A percentile compares a stretch with the other conserved stretches of the same genome.
phyloP scores from a whole-genome alignment of 2,329 filamentous ascomycete species.

The Metarhizium rileyi region DNA sequence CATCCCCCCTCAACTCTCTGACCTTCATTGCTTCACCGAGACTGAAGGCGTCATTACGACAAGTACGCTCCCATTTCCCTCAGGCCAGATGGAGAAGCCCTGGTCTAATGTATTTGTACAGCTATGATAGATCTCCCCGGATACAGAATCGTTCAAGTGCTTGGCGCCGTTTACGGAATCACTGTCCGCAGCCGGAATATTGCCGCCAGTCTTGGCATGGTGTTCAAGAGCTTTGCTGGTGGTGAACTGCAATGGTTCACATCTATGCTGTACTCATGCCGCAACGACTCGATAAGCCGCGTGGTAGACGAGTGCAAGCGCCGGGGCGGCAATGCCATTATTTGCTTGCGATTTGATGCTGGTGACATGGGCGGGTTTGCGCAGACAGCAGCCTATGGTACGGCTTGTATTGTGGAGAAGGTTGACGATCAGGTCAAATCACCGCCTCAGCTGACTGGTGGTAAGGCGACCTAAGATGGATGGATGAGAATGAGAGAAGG shows the following conservation, averaged over 20 bases:
- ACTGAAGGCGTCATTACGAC: constrained; percentile 52
- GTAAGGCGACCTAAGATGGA: not conserved
- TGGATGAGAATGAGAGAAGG: too few relatives aligned
- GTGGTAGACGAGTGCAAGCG: constrained; percentile 46
- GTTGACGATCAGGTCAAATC: constrained; percentile 27
- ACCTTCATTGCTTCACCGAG: constrained; percentile 50
- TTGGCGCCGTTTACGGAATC: constrained; percentile 49
- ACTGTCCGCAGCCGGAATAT: constrained; percentile 50
- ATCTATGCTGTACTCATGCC: constrained; percentile 46
- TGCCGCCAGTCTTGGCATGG: constrained; percentile 45
- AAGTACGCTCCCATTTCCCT: constrained; percentile 20
- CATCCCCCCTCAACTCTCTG: constrained; percentile 31
- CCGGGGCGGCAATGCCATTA: constrained; percentile 50
- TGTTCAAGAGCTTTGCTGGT: constrained; percentile 45
- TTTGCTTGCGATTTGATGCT: constrained; percentile 49
- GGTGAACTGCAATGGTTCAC: constrained; percentile 53
- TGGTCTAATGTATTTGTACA: constrained; percentile 6
- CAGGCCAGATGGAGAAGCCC: not conserved
- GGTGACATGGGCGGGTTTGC: constrained; percentile 45
- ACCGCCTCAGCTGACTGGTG: constrained; percentile 16
- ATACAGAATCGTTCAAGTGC: constrained; percentile 46
- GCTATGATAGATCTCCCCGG: constrained; percentile 55
- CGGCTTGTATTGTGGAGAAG: constrained; percentile 48
- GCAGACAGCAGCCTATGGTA: constrained; percentile 52
- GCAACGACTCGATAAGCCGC: constrained; percentile 48